A percentile compares a stretch with the other conserved stretches of the same genome.
Evolutionary conservation across 306 rosid species (phyloP).

Genomic region (Medicago truncatula): DNA sequence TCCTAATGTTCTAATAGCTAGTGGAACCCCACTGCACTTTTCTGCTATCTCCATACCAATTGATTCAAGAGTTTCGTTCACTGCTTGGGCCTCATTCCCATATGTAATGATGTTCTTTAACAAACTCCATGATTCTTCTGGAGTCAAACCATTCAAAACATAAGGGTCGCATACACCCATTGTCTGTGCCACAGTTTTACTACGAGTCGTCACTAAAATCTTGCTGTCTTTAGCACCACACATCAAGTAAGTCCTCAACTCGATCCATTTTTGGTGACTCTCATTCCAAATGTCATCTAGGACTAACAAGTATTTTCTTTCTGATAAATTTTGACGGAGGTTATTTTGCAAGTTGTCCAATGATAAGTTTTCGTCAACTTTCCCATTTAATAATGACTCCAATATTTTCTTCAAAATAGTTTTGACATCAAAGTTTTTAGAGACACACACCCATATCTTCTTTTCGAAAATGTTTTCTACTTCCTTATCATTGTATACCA

Average conservation of each 20-base stretch:
- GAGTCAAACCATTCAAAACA: not conserved
- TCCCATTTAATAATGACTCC: not conserved
- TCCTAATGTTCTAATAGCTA: not conserved
- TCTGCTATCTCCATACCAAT: conserved; percentile 4
- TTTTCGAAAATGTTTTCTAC: not conserved
- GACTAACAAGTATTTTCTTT: not conserved
- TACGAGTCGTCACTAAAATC: not conserved
- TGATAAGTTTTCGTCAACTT: not conserved
- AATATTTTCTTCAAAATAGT: conserved; percentile 6
- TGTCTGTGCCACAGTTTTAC: not conserved
- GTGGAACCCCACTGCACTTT: not conserved
- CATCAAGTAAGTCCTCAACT: conserved; percentile 3
- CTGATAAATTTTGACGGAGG: not conserved
- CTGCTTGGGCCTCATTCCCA: not conserved
- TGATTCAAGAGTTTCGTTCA: conserved; percentile 8
- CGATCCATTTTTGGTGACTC: not conserved
- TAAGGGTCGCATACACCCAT: not conserved
- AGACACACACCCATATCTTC: not conserved
- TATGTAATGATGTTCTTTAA: not conserved
- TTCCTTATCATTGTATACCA: not conserved
- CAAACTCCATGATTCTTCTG: not conserved
- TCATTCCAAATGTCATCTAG: conserved; percentile 6
- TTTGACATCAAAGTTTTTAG: not conserved
- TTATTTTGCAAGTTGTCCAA: not conserved
- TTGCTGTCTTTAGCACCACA: not conserved